These are phyloP conservation scores for Coemansia pectinata DNA, from an alignment of 192 early-diverging fungal genomes.

Conservation along the genomic window DNA sequence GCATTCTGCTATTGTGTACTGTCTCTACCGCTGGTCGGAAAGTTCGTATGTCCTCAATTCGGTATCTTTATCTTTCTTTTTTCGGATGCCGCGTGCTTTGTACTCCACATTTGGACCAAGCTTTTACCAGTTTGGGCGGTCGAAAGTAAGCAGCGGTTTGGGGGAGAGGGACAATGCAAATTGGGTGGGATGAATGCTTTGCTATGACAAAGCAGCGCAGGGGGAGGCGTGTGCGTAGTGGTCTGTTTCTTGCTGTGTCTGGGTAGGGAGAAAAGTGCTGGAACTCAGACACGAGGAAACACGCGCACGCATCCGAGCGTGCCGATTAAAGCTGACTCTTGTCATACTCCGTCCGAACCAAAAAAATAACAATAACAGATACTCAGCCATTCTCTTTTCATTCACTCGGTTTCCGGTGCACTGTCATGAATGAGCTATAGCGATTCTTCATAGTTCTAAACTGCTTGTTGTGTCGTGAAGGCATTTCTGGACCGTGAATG, in stretches of 20 bases:
- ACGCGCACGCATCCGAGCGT: not conserved
- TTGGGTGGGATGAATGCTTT: not conserved
- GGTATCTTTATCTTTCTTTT: not conserved
- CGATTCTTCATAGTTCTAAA: slow-evolving; percentile 2
- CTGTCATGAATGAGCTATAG: not conserved
- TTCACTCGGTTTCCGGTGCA: not conserved
- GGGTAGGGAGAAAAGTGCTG: not conserved
- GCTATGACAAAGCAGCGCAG: slow-evolving; percentile 9
- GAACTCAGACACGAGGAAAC: not conserved
- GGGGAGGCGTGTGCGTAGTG: slow-evolving; percentile 1
- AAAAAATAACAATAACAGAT: slow-evolving; percentile 6
- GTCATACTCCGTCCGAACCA: not conserved
- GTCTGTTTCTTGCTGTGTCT: not conserved
- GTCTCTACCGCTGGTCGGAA: not conserved
- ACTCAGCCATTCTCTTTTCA: not conserved
- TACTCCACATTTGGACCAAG: not conserved
- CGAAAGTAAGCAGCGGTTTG: not conserved
- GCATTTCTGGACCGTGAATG: not conserved
- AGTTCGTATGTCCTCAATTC: not conserved
- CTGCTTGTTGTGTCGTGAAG: not conserved
- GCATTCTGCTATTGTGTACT: not conserved
- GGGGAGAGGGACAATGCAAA: not conserved
- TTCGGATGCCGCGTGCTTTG: not conserved
- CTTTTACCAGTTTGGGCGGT: not conserved
- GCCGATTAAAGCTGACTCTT: slow-evolving; percentile 2